Percentiles rank a stretch among this genome's conserved stretches.
Conservation (phyloP, 768 basidiomycete species). For the Podaxis mareebaensis region DNA sequence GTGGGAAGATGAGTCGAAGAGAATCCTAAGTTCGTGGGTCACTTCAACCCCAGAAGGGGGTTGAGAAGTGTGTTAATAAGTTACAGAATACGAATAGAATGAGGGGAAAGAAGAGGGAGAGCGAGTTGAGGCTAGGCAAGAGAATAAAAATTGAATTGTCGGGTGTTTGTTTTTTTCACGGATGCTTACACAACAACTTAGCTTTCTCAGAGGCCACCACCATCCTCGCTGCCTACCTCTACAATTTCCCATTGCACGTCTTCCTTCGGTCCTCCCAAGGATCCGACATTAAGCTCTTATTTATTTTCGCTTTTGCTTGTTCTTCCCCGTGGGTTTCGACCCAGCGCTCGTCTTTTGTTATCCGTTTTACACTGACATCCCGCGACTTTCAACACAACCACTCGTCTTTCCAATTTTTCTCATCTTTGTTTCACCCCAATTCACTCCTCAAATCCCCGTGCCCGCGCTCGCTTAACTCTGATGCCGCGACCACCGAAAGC, state of each 20-base stretch:
- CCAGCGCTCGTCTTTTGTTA: background rate
- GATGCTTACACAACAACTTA: slow-evolving; percentile 15
- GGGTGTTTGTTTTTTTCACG: slow-evolving; percentile 11
- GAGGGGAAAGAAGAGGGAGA: background rate
- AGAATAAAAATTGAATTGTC: slow-evolving; percentile 13
- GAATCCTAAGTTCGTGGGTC: background rate
- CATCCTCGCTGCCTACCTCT: slow-evolving; percentile 2
- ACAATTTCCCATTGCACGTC: background rate
- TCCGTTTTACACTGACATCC: background rate
- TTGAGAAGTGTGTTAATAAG: background rate
- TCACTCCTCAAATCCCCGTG: background rate
- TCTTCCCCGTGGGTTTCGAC: background rate
- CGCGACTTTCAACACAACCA: background rate
- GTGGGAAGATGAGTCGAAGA: background rate
- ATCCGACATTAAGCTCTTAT: background rate
- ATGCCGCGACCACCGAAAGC: slow-evolving; percentile 12
- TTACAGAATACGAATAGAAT: background rate
- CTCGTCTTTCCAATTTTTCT: background rate
- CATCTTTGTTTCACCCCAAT: background rate
- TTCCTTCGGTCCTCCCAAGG: background rate
- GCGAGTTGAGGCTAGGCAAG: background rate
- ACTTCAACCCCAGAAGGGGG: background rate
- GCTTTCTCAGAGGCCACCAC: slow-evolving; percentile 14
- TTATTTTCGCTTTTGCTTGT: background rate
- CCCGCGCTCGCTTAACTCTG: background rate